Base-by-base conservation (phyloP, 371 early-diverging fungal species). In the Mucor ambiguus region DNA sequence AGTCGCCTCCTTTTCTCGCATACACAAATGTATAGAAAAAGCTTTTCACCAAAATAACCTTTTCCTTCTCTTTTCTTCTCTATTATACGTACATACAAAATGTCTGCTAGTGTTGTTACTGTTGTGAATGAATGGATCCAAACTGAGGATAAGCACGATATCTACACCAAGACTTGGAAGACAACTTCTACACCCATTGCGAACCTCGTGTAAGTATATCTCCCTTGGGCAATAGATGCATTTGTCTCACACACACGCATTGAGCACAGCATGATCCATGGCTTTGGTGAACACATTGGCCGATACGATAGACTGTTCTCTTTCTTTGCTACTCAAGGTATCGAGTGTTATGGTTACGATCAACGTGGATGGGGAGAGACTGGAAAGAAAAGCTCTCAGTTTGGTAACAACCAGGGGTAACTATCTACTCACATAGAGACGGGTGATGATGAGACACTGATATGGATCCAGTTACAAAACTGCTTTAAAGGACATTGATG, bases 351-450 rank as follows among this genome's bases (percentile, higher is more conserved):
- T 64, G 81, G 79, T 11, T 89, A 67, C 67, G 91, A 91, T 71
- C 89, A 89, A 70, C 82, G 90, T 32, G 90, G 91, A 22, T 87
- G 81, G 71, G 91, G 91, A 26, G 68, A 84, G 49, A 87, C 89
- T 6, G 88, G 79, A 56, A 77, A 73, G 59, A 83, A 80, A 56
- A 74, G 82, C 10, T 77, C 82, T 29, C 66, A 73, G 8, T 81
- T 78, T 48, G 89, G 90, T 5, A 68, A 73, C 57, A 78, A 83
- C 58, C 82, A 85, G 49, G 87, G 88, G 70, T 87, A 85, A 68
- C 63, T 14, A 43, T 30, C 37, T 33, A 33, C 11, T 8, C 10
- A 30, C 16, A 26, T 26, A 20, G 2, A 8, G 16, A 24, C 16
- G 32, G 2, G 16, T 59, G 4, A 18, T 10, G 24, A 16, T 26